Evolutionary conservation across 768 basidiomycete species (phyloP).

Genomic region (Suillus tomentosus): DNA sequence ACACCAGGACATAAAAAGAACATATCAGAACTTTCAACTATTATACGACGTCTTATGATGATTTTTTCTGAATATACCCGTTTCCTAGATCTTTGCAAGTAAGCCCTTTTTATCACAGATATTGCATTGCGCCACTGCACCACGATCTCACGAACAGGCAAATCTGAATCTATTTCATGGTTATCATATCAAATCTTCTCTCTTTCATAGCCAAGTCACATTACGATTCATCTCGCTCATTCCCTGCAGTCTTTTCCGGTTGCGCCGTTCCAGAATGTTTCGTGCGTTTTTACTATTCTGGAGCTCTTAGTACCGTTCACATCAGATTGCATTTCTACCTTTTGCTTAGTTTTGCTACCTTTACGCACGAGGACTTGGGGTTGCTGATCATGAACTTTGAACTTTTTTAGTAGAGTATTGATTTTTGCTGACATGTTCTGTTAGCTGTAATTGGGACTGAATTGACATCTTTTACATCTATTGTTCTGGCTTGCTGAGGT

Average conservation of each 20-base stretch:
- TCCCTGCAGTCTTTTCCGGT: conserved; percentile 18
- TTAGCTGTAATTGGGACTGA: conserved; percentile 31
- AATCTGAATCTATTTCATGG: conserved; percentile 36
- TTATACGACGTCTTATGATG: conserved; percentile 36
- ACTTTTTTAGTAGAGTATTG: conserved; percentile 13
- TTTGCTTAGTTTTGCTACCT: conserved; percentile 8
- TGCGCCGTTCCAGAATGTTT: conserved; percentile 18
- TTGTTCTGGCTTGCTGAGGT: not conserved
- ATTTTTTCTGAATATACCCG: conserved; percentile 35
- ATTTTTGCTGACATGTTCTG: conserved; percentile 31
- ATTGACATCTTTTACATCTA: not conserved
- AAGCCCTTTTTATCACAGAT: conserved; percentile 30
- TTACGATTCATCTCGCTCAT: conserved; percentile 23
- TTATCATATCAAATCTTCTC: conserved; percentile 34
- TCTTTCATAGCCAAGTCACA: conserved; percentile 26
- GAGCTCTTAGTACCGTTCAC: not conserved
- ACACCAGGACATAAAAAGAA: conserved; percentile 17
- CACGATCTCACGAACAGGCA: conserved; percentile 25
- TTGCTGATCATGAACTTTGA: conserved; percentile 22
- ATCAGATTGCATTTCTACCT: conserved; percentile 14
- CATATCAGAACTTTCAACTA: conserved; percentile 25
- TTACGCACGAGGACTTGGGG: conserved; percentile 21
- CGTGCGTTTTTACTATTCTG: conserved; percentile 29
- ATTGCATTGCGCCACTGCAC: conserved; percentile 33
- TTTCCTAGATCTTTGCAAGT: conserved; percentile 37